These are phyloP conservation scores for Zalaria obscura DNA, from an alignment of 2,329 filamentous ascomycete genomes.

Conservation along the genomic window DNA sequence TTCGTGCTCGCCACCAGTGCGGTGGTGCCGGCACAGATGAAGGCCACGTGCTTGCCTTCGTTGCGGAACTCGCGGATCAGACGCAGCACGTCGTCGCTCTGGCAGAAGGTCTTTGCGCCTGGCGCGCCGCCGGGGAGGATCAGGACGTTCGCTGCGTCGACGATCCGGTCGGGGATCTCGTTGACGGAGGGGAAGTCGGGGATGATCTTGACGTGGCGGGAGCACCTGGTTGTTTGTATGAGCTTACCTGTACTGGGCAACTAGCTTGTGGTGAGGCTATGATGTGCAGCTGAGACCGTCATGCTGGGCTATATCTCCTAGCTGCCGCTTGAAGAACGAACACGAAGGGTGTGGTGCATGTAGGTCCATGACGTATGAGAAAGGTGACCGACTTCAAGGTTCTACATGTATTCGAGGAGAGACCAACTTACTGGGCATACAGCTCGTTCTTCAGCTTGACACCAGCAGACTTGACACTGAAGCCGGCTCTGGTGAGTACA, in stretches of 20 bases:
- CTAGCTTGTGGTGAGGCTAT: too few species aligned
- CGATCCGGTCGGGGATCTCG: constrained; percentile 6
- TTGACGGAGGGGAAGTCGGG: constrained; percentile 17
- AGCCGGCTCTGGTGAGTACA: constrained; percentile 24
- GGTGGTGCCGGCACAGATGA: constrained; percentile 25
- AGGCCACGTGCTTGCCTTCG: constrained; percentile 18
- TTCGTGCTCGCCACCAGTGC: constrained; percentile 17
- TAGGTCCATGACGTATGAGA: too few species aligned
- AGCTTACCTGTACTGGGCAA: too few species aligned
- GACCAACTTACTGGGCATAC: constrained; percentile 14
- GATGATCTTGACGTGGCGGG: constrained; percentile 21
- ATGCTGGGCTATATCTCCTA: too few species aligned
- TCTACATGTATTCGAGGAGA: background rate
- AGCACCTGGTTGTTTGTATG: constrained; percentile 13
- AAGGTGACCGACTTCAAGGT: too few species aligned
- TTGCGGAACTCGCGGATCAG: constrained; percentile 17
- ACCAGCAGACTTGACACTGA: constrained; percentile 21
- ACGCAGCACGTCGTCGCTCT: constrained; percentile 11
- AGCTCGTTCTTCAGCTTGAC: constrained; percentile 18
- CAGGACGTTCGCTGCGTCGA: constrained; percentile 17
- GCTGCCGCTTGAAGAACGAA: too few species aligned
- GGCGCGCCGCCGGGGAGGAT: constrained; percentile 24
- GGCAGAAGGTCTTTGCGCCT: constrained; percentile 21
- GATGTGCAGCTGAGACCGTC: too few species aligned
- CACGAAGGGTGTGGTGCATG: too few species aligned